Evolutionary conservation across 2,329 filamentous ascomycete genomes (phyloP).

Genomic region (Chaetomiaceae sp.): DNA sequence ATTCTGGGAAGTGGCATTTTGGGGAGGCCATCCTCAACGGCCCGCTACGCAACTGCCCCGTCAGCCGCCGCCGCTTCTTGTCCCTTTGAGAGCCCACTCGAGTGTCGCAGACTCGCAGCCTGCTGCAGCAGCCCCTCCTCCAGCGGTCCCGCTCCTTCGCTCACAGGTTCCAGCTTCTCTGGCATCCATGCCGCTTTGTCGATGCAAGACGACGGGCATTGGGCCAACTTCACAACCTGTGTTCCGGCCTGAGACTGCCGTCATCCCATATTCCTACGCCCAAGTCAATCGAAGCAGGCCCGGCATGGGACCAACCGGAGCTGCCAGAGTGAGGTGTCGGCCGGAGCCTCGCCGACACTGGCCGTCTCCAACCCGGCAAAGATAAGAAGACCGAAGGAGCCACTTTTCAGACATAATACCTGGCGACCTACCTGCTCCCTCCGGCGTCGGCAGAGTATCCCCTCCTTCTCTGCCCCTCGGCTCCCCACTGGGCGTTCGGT

Average conservation of each 20-base stretch:
- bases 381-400: constrained; percentile 16
- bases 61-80: not conserved
- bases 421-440: not conserved
- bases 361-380: constrained; percentile 1
- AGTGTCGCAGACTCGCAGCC: constrained; percentile 2
- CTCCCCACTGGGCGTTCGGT: not conserved
- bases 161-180: not conserved
- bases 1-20: constrained; percentile 19
- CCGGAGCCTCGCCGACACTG: constrained; percentile 14
- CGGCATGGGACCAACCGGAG: not conserved
- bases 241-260: constrained; percentile 1
- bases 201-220: constrained; percentile 4
- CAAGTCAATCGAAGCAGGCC: not conserved
- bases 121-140: constrained; percentile 5
- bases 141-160: not conserved
- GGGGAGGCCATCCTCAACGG: not conserved
- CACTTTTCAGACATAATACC: constrained; percentile 8
- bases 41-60: constrained; percentile 8
- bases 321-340: constrained; percentile 7
- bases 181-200: not conserved
- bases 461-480: not conserved
- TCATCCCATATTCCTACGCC: not conserved
- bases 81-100: not conserved
- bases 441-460: not conserved
- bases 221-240: not conserved